phyloP scores from a whole-genome alignment of 2,329 filamentous ascomycete genomes.

The Hymenoscyphus albidus region DNA sequence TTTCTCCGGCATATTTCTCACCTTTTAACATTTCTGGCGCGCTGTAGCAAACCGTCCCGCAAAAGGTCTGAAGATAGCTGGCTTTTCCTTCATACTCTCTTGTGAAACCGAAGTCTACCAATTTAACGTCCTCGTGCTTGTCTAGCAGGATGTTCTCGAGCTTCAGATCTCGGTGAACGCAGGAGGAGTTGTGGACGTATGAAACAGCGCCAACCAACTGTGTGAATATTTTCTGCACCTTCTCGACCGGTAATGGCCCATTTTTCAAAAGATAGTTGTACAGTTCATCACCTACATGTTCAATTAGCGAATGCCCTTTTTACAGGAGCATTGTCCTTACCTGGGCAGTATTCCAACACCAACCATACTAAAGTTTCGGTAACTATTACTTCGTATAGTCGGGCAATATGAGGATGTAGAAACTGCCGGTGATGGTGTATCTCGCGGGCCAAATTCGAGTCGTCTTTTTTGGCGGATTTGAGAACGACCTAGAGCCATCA shows the following conservation, averaged over 20 bases:
- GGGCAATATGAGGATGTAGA: slow-evolving; percentile 92
- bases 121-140: slow-evolving; percentile 94
- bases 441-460: slow-evolving; percentile 91
- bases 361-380: slow-evolving; percentile 95
- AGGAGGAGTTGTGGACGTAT: slow-evolving; percentile 92
- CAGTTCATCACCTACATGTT: slow-evolving; percentile 74
- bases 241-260: slow-evolving; percentile 76
- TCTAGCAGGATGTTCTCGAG: slow-evolving; percentile 95
- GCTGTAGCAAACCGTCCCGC: slow-evolving; percentile 95
- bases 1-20: slow-evolving; percentile 96
- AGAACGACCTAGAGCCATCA: slow-evolving; percentile 72
- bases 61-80: slow-evolving; percentile 95
- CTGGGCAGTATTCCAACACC: slow-evolving; percentile 92
- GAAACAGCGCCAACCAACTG: slow-evolving; percentile 92
- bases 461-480: slow-evolving; percentile 94
- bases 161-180: slow-evolving; percentile 94
- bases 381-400: slow-evolving; percentile 96
- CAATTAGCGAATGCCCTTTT: slow-evolving; percentile 32
- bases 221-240: slow-evolving; percentile 93
- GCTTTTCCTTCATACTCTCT: slow-evolving; percentile 93
- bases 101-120: slow-evolving; percentile 97
- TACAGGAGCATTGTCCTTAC: slow-evolving; percentile 44
- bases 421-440: slow-evolving; percentile 99
- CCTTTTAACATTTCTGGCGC: slow-evolving; percentile 98
- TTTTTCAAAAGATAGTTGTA: slow-evolving; percentile 93